Evolutionary conservation across 305 asterid species (phyloP).

Genomic region (Andrographis paniculata): DNA sequence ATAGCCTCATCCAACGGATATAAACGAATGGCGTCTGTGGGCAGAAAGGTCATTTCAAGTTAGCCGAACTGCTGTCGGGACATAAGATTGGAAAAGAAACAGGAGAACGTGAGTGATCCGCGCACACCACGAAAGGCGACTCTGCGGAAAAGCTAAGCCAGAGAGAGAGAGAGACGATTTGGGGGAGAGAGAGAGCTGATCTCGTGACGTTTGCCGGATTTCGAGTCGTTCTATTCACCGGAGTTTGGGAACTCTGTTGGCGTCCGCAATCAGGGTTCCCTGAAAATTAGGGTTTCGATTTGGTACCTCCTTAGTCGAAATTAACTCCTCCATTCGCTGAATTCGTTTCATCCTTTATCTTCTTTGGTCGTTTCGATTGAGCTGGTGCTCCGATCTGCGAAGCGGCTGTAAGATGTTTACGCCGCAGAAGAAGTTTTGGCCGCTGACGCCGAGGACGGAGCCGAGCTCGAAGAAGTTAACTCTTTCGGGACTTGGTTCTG

Average conservation of each 20-base stretch:
- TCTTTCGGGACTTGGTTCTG: conserved; percentile 31
- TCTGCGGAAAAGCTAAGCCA: conserved; percentile 24
- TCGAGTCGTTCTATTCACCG: conserved; percentile 41
- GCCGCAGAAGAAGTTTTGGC: conserved; percentile 73
- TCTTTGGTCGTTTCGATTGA: conserved; percentile 16
- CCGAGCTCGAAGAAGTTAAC: conserved; percentile 42
- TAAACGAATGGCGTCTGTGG: conserved; percentile 13
- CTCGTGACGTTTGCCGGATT: conserved; percentile 73
- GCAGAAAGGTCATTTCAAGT: conserved; percentile 8
- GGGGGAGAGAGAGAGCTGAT: conserved; percentile 35
- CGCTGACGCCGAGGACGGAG: conserved; percentile 58
- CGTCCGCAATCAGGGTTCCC: conserved; percentile 61
- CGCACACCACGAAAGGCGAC: conserved; percentile 56
- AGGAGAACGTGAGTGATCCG: conserved; percentile 47
- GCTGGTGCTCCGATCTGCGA: conserved; percentile 37
- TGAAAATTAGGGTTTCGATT: conserved; percentile 25
- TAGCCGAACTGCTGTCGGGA: conserved; percentile 22
- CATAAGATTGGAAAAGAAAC: conserved; percentile 21
- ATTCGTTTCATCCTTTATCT: not conserved
- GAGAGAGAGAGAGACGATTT: conserved; percentile 17
- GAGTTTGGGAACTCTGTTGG: conserved; percentile 67
- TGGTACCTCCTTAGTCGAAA: conserved; percentile 4
- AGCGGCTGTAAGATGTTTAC: conserved; percentile 44
- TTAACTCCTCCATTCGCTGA: conserved; percentile 15
- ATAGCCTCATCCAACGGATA: conserved; percentile 35